A percentile compares a stretch with the other conserved stretches of the same genome.
These are phyloP conservation scores for Rhododendron griersonianum DNA, from an alignment of 148 eudicot genomes.

Conservation along the genomic window DNA sequence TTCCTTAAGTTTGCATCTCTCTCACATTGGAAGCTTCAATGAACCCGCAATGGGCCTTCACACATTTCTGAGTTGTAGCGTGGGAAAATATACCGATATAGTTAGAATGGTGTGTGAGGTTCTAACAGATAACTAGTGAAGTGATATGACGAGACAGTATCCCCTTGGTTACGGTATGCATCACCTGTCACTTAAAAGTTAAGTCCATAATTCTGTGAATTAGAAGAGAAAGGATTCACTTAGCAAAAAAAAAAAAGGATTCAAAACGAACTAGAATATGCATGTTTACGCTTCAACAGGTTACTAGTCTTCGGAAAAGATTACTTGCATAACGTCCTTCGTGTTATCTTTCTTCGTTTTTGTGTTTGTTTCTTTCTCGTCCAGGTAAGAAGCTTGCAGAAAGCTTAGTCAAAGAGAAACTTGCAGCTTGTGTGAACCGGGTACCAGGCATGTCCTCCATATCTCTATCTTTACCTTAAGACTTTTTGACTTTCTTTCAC, in stretches of 20 bases:
- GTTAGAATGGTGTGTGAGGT: background rate
- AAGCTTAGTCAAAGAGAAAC: conserved; percentile 86
- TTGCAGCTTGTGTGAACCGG: conserved; percentile 94
- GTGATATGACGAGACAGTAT: background rate
- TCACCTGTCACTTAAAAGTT: background rate
- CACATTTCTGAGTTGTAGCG: background rate
- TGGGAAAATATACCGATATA: background rate
- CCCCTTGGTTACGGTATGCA: background rate
- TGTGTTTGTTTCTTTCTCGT: background rate
- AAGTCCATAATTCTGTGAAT: background rate
- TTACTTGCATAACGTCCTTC: background rate
- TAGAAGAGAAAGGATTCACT: background rate
- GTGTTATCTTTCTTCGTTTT: background rate
- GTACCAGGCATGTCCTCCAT: conserved; percentile 69
- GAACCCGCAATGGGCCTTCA: background rate
- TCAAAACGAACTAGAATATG: background rate
- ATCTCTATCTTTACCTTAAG: background rate
- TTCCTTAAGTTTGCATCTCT: background rate
- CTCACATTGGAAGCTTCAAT: too few species aligned
- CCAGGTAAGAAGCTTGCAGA: conserved; percentile 83
- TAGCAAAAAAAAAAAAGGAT: background rate
- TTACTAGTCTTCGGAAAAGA: background rate
- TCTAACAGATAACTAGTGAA: background rate
- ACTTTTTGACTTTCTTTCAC: background rate
- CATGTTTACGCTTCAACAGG: background rate